Base-by-base conservation (phyloP, 2,329 filamentous ascomycete species). In the Arthrobotrys sinensis region DNA sequence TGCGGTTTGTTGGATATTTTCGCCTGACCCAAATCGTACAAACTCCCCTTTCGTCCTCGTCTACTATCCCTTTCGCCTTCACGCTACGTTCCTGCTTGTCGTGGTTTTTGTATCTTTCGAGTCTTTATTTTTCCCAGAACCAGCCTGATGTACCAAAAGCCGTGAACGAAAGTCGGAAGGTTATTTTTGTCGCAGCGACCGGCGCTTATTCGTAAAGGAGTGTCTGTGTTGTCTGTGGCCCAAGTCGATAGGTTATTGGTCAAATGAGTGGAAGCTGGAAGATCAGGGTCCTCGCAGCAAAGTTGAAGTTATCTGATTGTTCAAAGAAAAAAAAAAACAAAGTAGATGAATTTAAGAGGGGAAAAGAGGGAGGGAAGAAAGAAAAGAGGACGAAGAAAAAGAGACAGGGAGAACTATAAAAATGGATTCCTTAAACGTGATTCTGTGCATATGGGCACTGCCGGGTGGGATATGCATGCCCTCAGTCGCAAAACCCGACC, bases 241-340 rank as follows among this genome's bases (percentile, higher is more conserved):
- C 71, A 36, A 65, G n/a, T 48, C 24, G 50, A 46, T 16, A 40
- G 28, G 48, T 24, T 53, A 36, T 60, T 57, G 24, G 48, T 40
- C 60, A 77, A 77, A 77, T 71, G 73, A 77, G 66, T 71, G 73
- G 48, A 77, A 57, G 73, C 66, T 66, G 66, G 48, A 50, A 45
- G 46, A 67, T 53, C 71, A 50, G 43, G 4, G 64, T 55, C 7
- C 48, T 32, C 48, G 63, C 70, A 67, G 34, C 45, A 50, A 28
- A 63, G 38, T 45, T 48, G 50, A 77, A 50, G 36, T 62, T 46
- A 28, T 69, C 19, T 50, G n/a, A 45, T 46, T 43, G 52, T 19
- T 34, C 16, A 40, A 57, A 12, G 8, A 57, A 70, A 71, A 77
- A 71, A 66, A 70, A 63, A 67, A 77, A 67, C 7, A 38, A 77